Evolutionary conservation across 2,329 filamentous ascomycete species (phyloP), one percentile per base, ranked within the genome.

Genomic region (Raffaelea arxii): DNA sequence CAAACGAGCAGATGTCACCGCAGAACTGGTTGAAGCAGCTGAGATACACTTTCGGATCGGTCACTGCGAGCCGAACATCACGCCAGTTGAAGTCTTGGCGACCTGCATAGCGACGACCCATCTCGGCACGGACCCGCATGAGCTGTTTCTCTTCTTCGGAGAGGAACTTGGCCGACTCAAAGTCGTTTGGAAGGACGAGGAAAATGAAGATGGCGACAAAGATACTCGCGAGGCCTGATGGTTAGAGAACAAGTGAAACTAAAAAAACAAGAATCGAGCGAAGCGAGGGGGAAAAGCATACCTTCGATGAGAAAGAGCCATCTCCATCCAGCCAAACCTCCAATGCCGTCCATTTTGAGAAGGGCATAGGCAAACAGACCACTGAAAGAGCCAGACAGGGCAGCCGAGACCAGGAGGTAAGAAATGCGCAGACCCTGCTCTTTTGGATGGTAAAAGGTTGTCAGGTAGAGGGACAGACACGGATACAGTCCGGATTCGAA

Each of bases 401-500:
- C 27, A 14, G 43, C 27, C 9, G 44, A 41, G 4, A 49, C 50
- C 6, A 51, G 27, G 25, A 51, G 19, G 21, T 43, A 18, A 3
- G 27, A 27, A 2, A 42, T 35, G 6, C 50, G 44, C 42, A 40
- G 38, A 12, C 47, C 47, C 3, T 43, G 41, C 42, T 51, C 50
- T 16, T 51, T 47, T 19, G 37, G 36, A 21, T 40, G 45, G 41
- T 42, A 51, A 6, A 49, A 43, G 37, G 46, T 49, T 32, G 37
- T 37, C 16, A 51, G 6, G 46, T 80, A 80, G 11, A 76, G 59
- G 1, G 71, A 70, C 47, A 79, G 65, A 0, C 77, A 75, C 0
- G 78, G 77, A 51, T 82, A 80, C 1, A 82, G 62, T 0, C 76
- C 78, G 3, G 74, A 75, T 59, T 82, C 78, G 16, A 77, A 70